phyloP scores from a whole-genome alignment of 2,329 filamentous ascomycete genomes.

The Pyrenophora graminea region DNA sequence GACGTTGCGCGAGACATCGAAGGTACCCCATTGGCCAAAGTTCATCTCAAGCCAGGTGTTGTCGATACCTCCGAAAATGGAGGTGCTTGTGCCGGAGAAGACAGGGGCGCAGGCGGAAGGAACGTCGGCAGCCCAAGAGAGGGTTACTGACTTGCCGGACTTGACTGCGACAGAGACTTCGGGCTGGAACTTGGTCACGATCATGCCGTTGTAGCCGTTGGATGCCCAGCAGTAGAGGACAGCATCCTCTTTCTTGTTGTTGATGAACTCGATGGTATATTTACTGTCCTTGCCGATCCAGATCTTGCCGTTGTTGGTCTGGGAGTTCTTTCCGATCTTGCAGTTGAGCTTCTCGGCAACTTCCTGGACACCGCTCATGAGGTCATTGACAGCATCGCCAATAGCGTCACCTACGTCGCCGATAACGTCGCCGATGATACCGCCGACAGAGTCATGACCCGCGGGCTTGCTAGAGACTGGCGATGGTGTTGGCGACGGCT shows the following conservation, averaged over 20 bases:
- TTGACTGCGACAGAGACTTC: conserved; percentile 49
- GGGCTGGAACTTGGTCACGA: conserved; percentile 42
- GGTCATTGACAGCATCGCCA: conserved; percentile 7
- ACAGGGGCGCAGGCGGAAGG: conserved; percentile 50
- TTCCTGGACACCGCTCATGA: conserved; percentile 25
- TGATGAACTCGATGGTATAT: conserved; percentile 45
- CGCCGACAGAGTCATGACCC: conserved; percentile 4
- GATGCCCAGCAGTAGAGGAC: conserved; percentile 46
- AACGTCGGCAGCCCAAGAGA: conserved; percentile 47
- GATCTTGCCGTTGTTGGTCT: conserved; percentile 35
- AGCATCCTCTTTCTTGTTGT: conserved; percentile 37
- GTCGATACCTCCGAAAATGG: conserved; percentile 46
- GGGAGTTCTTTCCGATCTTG: conserved; percentile 34
- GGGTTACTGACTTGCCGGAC: conserved; percentile 39
- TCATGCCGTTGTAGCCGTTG: conserved; percentile 41
- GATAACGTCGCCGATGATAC: conserved; percentile 1
- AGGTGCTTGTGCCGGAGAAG: conserved; percentile 41
- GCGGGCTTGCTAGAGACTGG: neutral
- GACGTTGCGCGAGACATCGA: conserved; percentile 52
- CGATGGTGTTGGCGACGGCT: neutral
- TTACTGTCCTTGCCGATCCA: conserved; percentile 44
- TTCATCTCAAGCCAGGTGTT: conserved; percentile 55
- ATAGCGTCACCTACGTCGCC: conserved; percentile 15
- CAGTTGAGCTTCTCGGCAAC: conserved; percentile 28
- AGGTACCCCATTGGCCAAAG: conserved; percentile 45